These are phyloP conservation scores for Penicillium sp. DNA, from an alignment of 2,329 filamentous ascomycete genomes.

Conservation along the genomic window DNA sequence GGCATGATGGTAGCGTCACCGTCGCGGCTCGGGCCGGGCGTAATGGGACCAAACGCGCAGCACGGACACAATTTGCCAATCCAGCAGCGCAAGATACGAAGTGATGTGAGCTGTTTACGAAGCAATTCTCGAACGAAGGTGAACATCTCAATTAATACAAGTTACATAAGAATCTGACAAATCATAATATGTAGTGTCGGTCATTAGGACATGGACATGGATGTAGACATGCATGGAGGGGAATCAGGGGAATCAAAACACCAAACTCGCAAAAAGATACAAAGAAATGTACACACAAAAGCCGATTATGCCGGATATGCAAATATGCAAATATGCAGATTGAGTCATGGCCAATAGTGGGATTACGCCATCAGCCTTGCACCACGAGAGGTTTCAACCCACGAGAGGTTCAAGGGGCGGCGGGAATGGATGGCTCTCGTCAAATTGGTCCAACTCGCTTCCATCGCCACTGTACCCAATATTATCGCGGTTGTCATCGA, in stretches of 20 bases:
- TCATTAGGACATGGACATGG: slow-evolving; percentile 12
- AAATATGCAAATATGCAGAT: neutral
- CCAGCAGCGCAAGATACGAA: neutral
- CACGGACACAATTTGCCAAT: neutral
- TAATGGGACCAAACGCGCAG: neutral
- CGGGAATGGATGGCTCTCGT: slow-evolving; percentile 13
- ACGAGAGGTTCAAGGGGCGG: slow-evolving; percentile 2
- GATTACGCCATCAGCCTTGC: neutral
- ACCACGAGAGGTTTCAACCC: slow-evolving; percentile 3
- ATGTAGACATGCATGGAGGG: slow-evolving; percentile 7
- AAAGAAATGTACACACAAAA: neutral
- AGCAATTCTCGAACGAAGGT: neutral
- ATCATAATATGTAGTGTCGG: slow-evolving; percentile 1
- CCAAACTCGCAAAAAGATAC: neutral
- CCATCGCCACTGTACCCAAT: slow-evolving; percentile 54
- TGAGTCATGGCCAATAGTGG: neutral
- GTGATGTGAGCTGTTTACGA: neutral
- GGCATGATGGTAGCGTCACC: neutral
- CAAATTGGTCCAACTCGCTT: slow-evolving; percentile 18
- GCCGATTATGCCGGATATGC: too few species aligned
- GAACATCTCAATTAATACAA: neutral
- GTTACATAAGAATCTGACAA: neutral
- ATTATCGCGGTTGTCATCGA: slow-evolving; percentile 60
- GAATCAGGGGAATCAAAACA: slow-evolving; percentile 2
- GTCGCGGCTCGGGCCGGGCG: neutral